phyloP scores from a whole-genome alignment of 352 stramenopile species.

The Pythium inflatum region DNA sequence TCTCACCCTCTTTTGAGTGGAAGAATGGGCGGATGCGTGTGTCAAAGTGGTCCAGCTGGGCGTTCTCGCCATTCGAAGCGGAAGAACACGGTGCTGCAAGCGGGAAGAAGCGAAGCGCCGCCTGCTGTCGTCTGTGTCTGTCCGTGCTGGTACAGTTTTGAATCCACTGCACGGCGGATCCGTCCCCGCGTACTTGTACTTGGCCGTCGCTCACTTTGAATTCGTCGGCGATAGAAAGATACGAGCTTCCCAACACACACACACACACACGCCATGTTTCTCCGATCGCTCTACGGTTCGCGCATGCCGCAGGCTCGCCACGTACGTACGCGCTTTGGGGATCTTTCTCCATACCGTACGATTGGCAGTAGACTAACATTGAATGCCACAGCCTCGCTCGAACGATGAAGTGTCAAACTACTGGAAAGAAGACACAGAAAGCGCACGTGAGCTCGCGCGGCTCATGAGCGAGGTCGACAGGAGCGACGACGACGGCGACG shows the following conservation, averaged over 20 bases:
- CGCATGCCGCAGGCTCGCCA: slow-evolving; percentile 79
- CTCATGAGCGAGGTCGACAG: slow-evolving; percentile 65
- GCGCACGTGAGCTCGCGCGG: slow-evolving; percentile 61
- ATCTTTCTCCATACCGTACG: no score
- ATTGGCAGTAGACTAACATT: no score
- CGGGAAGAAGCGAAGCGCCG: slow-evolving; percentile 17
- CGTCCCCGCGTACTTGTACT: not conserved
- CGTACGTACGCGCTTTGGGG: slow-evolving; percentile 41
- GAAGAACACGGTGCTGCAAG: slow-evolving; percentile 20
- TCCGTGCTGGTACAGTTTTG: not conserved
- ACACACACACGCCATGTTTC: slow-evolving; percentile 59
- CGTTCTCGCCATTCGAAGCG: slow-evolving; percentile 30
- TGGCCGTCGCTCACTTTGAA: no score
- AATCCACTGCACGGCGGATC: not conserved
- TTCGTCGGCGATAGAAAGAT: no score
- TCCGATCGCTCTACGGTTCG: slow-evolving; percentile 76
- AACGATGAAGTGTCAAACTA: slow-evolving; percentile 74
- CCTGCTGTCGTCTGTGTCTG: slow-evolving; percentile 6
- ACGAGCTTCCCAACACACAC: no score
- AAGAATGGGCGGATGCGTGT: slow-evolving; percentile 13
- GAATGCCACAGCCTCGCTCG: slow-evolving; percentile 50
- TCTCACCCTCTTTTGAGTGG: slow-evolving; percentile 20
- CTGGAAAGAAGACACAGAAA: slow-evolving; percentile 80
- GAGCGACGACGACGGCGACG: slow-evolving; percentile 37
- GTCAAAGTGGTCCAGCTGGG: slow-evolving; percentile 23